phyloP scores from a whole-genome alignment of 768 basidiomycete species.

The Boletus reticulatus region DNA sequence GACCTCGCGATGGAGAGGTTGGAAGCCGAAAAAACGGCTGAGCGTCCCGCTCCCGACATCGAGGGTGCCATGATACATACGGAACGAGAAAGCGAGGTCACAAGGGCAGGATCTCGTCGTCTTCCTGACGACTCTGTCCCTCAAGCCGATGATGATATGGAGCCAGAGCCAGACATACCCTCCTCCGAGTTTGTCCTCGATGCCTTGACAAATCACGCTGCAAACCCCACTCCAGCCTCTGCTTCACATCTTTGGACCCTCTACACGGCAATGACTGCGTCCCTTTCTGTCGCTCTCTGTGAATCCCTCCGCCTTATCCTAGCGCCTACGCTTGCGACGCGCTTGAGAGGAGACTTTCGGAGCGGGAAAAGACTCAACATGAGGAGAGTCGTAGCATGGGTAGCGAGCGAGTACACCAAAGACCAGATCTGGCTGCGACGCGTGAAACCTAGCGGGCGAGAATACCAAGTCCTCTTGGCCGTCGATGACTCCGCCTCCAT shows the following conservation, averaged over 20 bases:
- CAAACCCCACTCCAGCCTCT: constrained; percentile 25
- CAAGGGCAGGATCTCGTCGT: constrained; percentile 3
- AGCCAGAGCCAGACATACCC: constrained; percentile 15
- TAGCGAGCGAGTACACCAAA: constrained; percentile 98
- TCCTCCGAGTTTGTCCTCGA: constrained; percentile 21
- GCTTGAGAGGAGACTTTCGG: constrained; percentile 94
- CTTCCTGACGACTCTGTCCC: constrained; percentile 26
- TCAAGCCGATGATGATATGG: constrained; percentile 30
- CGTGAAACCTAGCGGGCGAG: constrained; percentile 88
- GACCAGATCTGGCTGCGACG: constrained; percentile 99
- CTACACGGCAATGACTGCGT: constrained; percentile 88
- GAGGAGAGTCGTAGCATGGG: constrained; percentile 98
- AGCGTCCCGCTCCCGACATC: constrained; percentile 29
- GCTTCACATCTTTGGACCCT: constrained; percentile 84
- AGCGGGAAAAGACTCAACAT: constrained; percentile 98
- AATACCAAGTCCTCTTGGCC: constrained; percentile 93
- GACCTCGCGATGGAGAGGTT: constrained; percentile 27
- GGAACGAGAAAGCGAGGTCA: constrained; percentile 16
- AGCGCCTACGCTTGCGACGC: constrained; percentile 90
- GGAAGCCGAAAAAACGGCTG: constrained; percentile 27
- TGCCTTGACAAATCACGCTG: constrained; percentile 18
- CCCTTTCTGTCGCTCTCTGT: constrained; percentile 88
- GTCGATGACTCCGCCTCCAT: constrained; percentile 97
- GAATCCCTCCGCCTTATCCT: constrained; percentile 96
- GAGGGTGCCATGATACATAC: constrained; percentile 49